phyloP scores from a whole-genome alignment of 805 yeast species.

The Candida sithepensis region DNA sequence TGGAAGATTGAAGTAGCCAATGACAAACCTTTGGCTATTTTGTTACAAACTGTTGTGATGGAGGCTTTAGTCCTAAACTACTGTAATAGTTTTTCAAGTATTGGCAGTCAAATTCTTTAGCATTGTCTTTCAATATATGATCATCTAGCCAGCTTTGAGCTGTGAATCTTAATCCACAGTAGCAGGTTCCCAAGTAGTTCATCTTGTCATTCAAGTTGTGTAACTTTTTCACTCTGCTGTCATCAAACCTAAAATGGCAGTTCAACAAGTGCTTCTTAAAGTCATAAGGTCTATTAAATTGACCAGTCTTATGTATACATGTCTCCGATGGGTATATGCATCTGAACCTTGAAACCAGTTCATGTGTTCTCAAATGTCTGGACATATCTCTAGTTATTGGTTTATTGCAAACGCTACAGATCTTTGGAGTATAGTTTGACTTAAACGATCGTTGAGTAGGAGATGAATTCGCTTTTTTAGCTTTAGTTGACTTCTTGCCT shows the following conservation, averaged over 20 bases:
- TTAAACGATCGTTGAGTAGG: neutral
- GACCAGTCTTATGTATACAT: constrained; percentile 58
- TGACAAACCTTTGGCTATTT: constrained; percentile 1
- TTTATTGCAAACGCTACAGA: constrained; percentile 51
- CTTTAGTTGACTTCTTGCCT: neutral
- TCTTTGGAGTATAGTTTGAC: constrained; percentile 10
- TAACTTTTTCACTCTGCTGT: constrained; percentile 38
- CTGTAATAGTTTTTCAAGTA: constrained; percentile 14
- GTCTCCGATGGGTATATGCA: constrained; percentile 54
- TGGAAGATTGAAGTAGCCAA: too few relatives aligned
- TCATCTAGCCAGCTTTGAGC: constrained; percentile 55
- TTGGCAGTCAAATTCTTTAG: constrained; percentile 12
- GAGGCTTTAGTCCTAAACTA: constrained; percentile 13
- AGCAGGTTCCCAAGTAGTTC: constrained; percentile 47
- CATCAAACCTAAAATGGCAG: constrained; percentile 55
- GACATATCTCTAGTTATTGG: constrained; percentile 57
- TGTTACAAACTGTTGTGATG: constrained; percentile 16
- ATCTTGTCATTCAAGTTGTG: constrained; percentile 54
- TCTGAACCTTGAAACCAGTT: constrained; percentile 49
- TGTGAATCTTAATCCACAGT: constrained; percentile 44
- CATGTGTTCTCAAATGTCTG: constrained; percentile 62
- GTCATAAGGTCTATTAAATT: constrained; percentile 65
- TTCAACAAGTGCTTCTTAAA: constrained; percentile 62
- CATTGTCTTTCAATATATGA: constrained; percentile 43
- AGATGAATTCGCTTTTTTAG: neutral